Evolutionary conservation across 2,329 filamentous ascomycete genomes (phyloP).

Genomic region (Nemania sp.): DNA sequence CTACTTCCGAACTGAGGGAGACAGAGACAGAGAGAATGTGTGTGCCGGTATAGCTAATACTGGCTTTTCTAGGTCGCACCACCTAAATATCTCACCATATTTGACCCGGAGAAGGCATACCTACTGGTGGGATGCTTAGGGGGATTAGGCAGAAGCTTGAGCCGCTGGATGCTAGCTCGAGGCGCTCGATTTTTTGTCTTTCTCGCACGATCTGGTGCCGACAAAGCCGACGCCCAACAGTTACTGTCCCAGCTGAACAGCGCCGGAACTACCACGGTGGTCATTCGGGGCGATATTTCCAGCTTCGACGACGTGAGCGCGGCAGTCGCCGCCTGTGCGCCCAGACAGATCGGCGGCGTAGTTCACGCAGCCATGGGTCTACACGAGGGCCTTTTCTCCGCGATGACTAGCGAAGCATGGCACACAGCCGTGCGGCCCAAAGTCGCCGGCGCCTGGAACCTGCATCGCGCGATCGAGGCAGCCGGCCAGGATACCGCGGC

Average conservation of each 20-base stretch:
- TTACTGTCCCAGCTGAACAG: constrained; percentile 26
- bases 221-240: constrained; percentile 32
- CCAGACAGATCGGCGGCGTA: constrained; percentile 27
- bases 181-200: constrained; percentile 41
- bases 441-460: constrained; percentile 30
- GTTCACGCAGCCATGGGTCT: constrained; percentile 41
- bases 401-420: constrained; percentile 35
- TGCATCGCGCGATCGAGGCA: constrained; percentile 28
- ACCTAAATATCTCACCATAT: constrained; percentile 10
- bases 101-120: constrained; percentile 26
- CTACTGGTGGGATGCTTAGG: constrained; percentile 35
- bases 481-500: constrained; percentile 17
- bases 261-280: constrained; percentile 29
- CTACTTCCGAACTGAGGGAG: background rate
- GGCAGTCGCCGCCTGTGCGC: constrained; percentile 19
- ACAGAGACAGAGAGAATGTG: too few relatives aligned
- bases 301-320: constrained; percentile 18
- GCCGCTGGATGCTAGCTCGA: constrained; percentile 38
- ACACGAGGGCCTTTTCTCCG: constrained; percentile 34
- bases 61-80: constrained; percentile 5
- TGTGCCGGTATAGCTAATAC: too few relatives aligned
- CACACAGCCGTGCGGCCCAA: constrained; percentile 33
- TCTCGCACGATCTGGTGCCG: constrained; percentile 35
- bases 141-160: constrained; percentile 41
- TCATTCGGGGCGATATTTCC: constrained; percentile 32